A percentile compares a stretch with the other conserved stretches of the same genome.
Evolutionary conservation across 2,329 filamentous ascomycete genomes (phyloP).

Genomic region (Anisogramma anomala): DNA sequence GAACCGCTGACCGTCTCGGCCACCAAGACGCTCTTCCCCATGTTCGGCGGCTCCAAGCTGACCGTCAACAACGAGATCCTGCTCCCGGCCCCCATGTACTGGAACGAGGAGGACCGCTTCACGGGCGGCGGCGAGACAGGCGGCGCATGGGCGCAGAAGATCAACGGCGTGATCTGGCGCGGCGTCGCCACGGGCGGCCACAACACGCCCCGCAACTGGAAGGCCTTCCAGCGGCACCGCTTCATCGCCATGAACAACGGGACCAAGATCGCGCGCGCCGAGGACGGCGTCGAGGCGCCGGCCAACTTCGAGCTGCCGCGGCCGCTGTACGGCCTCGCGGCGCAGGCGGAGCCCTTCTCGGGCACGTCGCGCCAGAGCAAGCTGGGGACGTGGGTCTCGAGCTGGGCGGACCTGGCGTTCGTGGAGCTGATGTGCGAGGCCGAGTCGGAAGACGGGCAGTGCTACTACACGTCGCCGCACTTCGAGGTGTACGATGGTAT

Average conservation of each 20-base stretch:
- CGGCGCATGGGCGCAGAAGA: conserved; percentile 47
- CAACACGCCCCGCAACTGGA: conserved; percentile 53
- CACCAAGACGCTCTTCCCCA: conserved; percentile 47
- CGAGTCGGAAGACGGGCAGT: conserved; percentile 25
- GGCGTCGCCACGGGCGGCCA: conserved; percentile 55
- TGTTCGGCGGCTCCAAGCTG: conserved; percentile 60
- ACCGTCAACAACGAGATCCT: conserved; percentile 60
- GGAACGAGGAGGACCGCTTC: conserved; percentile 51
- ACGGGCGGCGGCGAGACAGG: conserved; percentile 44
- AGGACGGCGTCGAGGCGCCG: conserved; percentile 30
- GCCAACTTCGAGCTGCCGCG: conserved; percentile 44
- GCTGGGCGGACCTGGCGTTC: conserved; percentile 40
- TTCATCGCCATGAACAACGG: conserved; percentile 64
- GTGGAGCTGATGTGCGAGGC: conserved; percentile 41
- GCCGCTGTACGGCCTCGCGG: conserved; percentile 34
- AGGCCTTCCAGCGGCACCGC: conserved; percentile 61
- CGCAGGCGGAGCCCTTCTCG: conserved; percentile 30
- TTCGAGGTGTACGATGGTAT: conserved; percentile 30
- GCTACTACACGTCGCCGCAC: conserved; percentile 37
- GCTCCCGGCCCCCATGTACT: conserved; percentile 59
- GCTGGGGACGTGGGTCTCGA: conserved; percentile 38
- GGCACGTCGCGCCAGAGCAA: conserved; percentile 10
- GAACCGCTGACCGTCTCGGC: conserved; percentile 44
- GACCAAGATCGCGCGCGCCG: conserved; percentile 41
- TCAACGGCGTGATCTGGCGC: conserved; percentile 46